Percentiles rank a stretch among this genome's conserved stretches.
Evolutionary conservation across 345 rosid species (phyloP).

Genomic region (Eucalyptus marginata): DNA sequence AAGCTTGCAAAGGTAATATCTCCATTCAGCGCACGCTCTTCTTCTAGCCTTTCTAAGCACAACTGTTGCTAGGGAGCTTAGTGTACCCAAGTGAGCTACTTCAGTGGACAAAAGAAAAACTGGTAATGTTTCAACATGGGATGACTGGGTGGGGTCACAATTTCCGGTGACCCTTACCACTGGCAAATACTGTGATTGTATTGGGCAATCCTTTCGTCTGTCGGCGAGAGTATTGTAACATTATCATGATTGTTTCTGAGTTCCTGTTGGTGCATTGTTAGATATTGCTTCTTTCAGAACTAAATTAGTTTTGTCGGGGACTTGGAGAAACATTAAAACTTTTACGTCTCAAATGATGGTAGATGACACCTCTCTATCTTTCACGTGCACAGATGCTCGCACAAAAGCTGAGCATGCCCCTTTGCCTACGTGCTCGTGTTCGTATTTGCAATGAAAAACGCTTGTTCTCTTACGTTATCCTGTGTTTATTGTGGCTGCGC

Average conservation of each 20-base stretch:
- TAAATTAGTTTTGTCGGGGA: not conserved
- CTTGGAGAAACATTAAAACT: not conserved
- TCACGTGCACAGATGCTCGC: not conserved
- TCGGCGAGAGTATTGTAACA: not conserved
- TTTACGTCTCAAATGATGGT: not conserved
- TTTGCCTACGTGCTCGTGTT: not conserved
- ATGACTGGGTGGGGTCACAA: not conserved
- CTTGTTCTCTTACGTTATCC: not conserved
- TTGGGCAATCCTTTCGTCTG: not conserved
- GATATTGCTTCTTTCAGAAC: not conserved
- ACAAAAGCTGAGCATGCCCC: not conserved
- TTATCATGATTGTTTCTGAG: not conserved
- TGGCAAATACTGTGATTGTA: not conserved
- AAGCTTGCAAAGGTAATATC: slow-evolving; percentile 73
- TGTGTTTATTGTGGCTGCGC: not conserved
- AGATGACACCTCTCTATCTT: not conserved
- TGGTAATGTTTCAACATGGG: not conserved
- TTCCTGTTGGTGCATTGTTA: not conserved
- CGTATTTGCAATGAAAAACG: not conserved
- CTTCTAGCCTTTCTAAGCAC: not conserved
- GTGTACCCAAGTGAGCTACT: not conserved
- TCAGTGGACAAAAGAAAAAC: not conserved
- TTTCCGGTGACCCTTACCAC: not conserved
- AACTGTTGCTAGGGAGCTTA: not conserved
- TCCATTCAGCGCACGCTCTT: not conserved